Conservation (phyloP, 2,329 filamentous ascomycete species). For the Paecilomyces variotii region DNA sequence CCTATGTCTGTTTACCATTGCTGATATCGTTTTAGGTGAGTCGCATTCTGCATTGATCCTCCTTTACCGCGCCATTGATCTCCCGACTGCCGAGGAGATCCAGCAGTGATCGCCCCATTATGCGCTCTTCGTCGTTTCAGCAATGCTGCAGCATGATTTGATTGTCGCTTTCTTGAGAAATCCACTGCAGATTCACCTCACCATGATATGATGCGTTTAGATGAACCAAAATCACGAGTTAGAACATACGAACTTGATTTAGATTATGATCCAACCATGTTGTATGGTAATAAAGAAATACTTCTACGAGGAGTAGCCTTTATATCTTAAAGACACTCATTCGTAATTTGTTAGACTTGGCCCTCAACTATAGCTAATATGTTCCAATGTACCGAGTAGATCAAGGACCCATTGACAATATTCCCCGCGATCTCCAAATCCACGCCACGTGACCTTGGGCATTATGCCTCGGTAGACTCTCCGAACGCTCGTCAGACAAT, state of each 20-base stretch:
- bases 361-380: not conserved
- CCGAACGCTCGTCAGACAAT: not conserved
- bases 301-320: not conserved
- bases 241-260: not conserved
- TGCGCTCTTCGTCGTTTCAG: not conserved
- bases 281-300: not conserved
- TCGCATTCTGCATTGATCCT: slow-evolving; percentile 45
- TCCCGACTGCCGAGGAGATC: slow-evolving; percentile 35
- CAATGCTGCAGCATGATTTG: not conserved
- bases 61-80: slow-evolving; percentile 42
- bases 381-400: not conserved
- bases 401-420: not conserved
- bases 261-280: not conserved
- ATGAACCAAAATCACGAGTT: not conserved
- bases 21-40: slow-evolving; percentile 32
- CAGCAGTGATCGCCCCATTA: not conserved
- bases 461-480: not conserved
- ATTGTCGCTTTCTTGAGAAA: not conserved
- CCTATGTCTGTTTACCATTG: not conserved
- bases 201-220: not conserved
- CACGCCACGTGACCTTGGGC: not conserved
- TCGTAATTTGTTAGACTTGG: no score
- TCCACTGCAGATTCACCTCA: not conserved
- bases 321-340: no score
- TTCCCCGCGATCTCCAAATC: not conserved